Evolutionary conservation across 179 eudicot genomes (phyloP), one percentile per base, ranked within the genome.

Genomic region (Carnegiea gigantea): DNA sequence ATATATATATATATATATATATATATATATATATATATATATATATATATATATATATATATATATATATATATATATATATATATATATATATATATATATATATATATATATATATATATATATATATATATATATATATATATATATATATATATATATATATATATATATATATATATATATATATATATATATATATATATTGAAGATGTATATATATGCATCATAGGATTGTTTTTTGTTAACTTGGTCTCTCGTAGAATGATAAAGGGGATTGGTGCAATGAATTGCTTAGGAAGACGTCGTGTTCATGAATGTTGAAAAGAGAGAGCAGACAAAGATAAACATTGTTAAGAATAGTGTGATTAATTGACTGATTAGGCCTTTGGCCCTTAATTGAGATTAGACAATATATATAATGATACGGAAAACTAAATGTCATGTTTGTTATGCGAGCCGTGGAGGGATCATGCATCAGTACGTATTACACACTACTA

Each of bases 391-490:
- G 62, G 62, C 62, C 17, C n/a, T 57, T 57, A 2, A 20, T 57
- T 17, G 20, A 62, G 30, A 28, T 28, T 62, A 62, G 68, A 62
- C 12, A 33, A 33, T 33, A 33, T 33, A 62, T 28, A 62, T 62
- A 7, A 33, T 62, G 33, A 23, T 23, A n/a, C 49, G 73, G 73
- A 59, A 82, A 75, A 75, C 51, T 51, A 48, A 74, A 49, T 70
- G 24, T 57, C 28, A 18, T 70, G 40, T 70, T 4, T 40, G 48
- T 82, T 72, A 82, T 72, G 38, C 57, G 38, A 71, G 77, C 72
- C 40, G 49, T 70, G 53, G 13, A 23, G 80, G 54, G 84, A 79
- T 51, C 57, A 70, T 76, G 80, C 80, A 81, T 49, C 24, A 26
- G 23, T 38, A 15, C 38, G n/a, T n/a, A 62, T 40, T 40, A 3